phyloP scores from a whole-genome alignment of 768 basidiomycete genomes.

The Tephrocybe sp. region DNA sequence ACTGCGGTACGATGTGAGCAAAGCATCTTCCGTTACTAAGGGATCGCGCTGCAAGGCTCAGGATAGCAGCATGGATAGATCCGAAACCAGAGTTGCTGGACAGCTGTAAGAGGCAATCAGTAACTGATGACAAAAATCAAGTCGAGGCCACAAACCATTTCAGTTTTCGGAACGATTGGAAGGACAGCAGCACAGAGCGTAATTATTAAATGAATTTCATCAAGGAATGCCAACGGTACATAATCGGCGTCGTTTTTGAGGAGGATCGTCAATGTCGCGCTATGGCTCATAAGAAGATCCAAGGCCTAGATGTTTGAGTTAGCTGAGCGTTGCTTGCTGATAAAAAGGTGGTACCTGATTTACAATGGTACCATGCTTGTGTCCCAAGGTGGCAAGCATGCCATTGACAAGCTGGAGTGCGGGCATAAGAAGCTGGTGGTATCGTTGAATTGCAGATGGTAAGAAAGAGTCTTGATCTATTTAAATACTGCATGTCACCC shows the following conservation, averaged over 20 bases:
- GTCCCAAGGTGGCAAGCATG: conserved; percentile 74
- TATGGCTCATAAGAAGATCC: conserved; percentile 79
- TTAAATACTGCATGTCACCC: conserved; percentile 9
- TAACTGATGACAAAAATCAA: neutral
- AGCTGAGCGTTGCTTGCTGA: neutral
- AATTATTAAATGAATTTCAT: conserved; percentile 79
- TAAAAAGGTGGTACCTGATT: conserved; percentile 53
- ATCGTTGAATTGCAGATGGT: conserved; percentile 82
- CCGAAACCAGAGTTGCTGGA: conserved; percentile 81
- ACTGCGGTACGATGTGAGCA: conserved; percentile 55
- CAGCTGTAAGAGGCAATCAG: conserved; percentile 28
- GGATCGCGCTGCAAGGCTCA: conserved; percentile 70
- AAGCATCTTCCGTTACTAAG: conserved; percentile 61
- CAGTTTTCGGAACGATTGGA: conserved; percentile 69
- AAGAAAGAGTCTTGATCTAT: conserved; percentile 84
- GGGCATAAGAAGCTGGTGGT: conserved; percentile 89
- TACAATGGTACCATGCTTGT: conserved; percentile 60
- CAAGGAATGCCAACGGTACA: conserved; percentile 61
- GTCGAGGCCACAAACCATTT: conserved; percentile 55
- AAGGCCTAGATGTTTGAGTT: conserved; percentile 46
- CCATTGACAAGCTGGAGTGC: conserved; percentile 79
- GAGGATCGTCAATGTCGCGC: conserved; percentile 79
- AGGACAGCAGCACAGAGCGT: conserved; percentile 67
- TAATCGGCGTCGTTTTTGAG: conserved; percentile 71
- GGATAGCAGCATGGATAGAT: conserved; percentile 75